Base-by-base conservation (phyloP, 345 rosid genomes). In the Sapria himalayana region DNA sequence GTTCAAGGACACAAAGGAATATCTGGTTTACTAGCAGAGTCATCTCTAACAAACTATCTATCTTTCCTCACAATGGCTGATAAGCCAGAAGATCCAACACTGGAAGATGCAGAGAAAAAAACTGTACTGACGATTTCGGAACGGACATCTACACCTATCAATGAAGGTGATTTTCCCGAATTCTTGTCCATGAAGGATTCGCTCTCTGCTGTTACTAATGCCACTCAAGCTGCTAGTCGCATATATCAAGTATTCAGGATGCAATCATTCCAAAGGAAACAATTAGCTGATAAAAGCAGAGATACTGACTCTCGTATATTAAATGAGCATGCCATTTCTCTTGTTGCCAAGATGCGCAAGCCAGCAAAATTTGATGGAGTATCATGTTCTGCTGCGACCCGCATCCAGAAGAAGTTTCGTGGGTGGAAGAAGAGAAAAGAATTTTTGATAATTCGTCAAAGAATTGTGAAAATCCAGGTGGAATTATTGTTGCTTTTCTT, bases 401-500 rank as follows among this genome's bases (percentile, higher is more conserved):
- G 67, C 39, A 85, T 80, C 54, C 96, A 85, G 67, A 85, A 85
- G 48, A 85, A 85, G 36, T 85, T 48, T 36, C 91, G 91, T 23
- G 85, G 96, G 19, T 85, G 85, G 85, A 81, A 69, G 67, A 77
- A 71, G 56, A 67, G 93, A 51, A 81, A 61, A 57, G 93, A 85
- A 53, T 85, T 78, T 58, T 66, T 85, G 35, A 60, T 66, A 34
- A 81, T 85, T 37, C 65, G 93, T 39, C 72, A 75, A 56, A 67
- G 92, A 62, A 66, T 85, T 51, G 93, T 85, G 40, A 81, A 73
- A 63, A 85, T 81, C 51, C 93, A 85, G 96, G 93, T 81, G n/a
- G n/a, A n/a, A n/a, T 19, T 18, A 25, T 39, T 46, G 35, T 55
- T 39, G 12, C 3, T 21, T 42, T 37, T 25, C n/a, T 25, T 24